These are phyloP conservation scores for Toxoplasma gondii DNA, from an alignment of 169 alveolate genomes.

Conservation along the genomic window DNA sequence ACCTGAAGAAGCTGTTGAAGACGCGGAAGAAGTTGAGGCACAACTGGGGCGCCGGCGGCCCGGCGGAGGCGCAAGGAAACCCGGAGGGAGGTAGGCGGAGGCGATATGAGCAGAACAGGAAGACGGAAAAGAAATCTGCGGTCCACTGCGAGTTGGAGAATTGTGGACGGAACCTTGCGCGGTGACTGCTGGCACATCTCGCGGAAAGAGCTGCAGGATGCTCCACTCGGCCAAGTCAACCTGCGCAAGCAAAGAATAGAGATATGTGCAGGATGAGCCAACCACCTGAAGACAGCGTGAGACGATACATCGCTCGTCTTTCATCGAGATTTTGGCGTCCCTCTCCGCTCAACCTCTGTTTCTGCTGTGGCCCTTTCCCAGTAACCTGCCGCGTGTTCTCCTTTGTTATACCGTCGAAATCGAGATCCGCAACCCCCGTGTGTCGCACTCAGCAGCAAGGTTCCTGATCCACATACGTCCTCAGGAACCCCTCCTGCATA, in stretches of 20 bases:
- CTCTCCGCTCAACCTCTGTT: too few species aligned
- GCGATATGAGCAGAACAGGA: background rate
- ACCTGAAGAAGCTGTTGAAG: too few species aligned
- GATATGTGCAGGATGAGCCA: too few species aligned
- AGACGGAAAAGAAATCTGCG: background rate
- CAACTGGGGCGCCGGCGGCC: background rate
- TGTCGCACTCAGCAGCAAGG: too few species aligned
- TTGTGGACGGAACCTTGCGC: background rate
- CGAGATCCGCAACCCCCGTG: too few species aligned
- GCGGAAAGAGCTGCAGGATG: background rate
- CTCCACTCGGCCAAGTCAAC: slow-evolving; percentile 15
- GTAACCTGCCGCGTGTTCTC: too few species aligned
- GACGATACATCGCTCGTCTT: too few species aligned
- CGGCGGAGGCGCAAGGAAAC: background rate
- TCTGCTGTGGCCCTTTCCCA: too few species aligned
- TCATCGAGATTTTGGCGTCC: too few species aligned
- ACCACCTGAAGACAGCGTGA: too few species aligned
- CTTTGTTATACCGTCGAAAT: too few species aligned
- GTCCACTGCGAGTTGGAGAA: background rate
- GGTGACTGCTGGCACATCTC: background rate
- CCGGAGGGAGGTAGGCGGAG: background rate
- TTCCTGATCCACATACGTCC: too few species aligned
- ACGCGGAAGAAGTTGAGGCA: background rate
- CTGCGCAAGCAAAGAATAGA: background rate
- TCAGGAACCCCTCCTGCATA: background rate